Percentiles rank a stretch among this genome's conserved stretches.
These are phyloP conservation scores for Panicum virgatum DNA, from an alignment of 202 grass and related monocot species.

Conservation along the genomic window DNA sequence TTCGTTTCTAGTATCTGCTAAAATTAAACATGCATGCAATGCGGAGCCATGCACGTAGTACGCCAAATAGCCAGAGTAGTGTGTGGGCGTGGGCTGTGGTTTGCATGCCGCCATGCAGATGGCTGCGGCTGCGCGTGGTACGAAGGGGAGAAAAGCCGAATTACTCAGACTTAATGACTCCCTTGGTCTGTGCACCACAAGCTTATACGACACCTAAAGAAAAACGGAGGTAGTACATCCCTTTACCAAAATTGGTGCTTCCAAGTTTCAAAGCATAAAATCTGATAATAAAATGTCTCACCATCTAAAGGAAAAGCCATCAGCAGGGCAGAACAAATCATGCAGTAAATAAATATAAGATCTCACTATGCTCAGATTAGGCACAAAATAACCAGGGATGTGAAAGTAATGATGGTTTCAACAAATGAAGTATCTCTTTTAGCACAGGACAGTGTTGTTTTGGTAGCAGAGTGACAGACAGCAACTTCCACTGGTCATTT, in stretches of 20 bases:
- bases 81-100: too few species aligned
- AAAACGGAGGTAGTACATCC: too few species aligned
- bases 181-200: too few species aligned
- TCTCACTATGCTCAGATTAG: background rate
- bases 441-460: background rate
- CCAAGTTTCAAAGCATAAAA: slow-evolving; percentile 17
- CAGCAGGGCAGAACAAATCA: background rate
- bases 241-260: background rate
- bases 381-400: slow-evolving; percentile 1
- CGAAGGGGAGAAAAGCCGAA: too few species aligned
- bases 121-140: too few species aligned
- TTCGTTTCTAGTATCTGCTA: too few species aligned
- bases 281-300: background rate
- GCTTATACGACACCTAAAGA: too few species aligned
- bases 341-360: background rate
- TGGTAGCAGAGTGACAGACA: background rate
- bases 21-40: too few species aligned
- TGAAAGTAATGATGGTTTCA: background rate
- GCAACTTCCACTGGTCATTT: background rate
- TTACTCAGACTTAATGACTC: too few species aligned
- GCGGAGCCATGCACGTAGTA: too few species aligned
- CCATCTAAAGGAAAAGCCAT: background rate
- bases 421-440: background rate
- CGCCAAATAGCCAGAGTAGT: too few species aligned
- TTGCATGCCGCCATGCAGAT: too few species aligned